phyloP scores from a whole-genome alignment of 345 rosid species.

The Lagerstroemia speciosa region DNA sequence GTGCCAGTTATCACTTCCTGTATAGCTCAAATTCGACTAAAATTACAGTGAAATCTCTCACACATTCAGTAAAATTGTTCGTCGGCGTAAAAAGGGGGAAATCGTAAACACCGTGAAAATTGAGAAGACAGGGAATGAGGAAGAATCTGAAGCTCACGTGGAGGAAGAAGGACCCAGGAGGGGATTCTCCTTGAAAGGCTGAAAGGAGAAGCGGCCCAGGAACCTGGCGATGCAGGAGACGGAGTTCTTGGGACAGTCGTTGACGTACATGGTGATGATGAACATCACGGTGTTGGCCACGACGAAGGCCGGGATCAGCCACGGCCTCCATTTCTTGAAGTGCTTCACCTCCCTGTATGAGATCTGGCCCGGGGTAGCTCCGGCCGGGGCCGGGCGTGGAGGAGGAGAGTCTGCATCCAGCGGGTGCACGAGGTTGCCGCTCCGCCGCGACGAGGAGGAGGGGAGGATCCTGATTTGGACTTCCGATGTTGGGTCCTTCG shows the following conservation, averaged over 20 bases:
- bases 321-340: constrained; percentile 59
- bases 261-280: constrained; percentile 78
- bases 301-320: constrained; percentile 75
- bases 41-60: not conserved
- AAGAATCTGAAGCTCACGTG: constrained; percentile 43
- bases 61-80: not conserved
- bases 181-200: constrained; percentile 80
- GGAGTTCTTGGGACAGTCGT: constrained; percentile 73
- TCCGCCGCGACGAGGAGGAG: constrained; percentile 12
- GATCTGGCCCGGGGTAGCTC: constrained; percentile 19
- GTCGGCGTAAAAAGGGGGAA: no score
- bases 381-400: no score
- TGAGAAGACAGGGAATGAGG: not conserved
- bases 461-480: constrained; percentile 24
- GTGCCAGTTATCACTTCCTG: no score
- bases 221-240: constrained; percentile 55
- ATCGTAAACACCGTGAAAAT: not conserved
- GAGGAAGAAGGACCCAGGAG: constrained; percentile 87
- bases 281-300: constrained; percentile 59
- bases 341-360: constrained; percentile 41
- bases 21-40: not conserved
- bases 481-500: constrained; percentile 14
- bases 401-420: constrained; percentile 31
- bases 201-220: constrained; percentile 85
- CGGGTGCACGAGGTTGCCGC: constrained; percentile 33